phyloP scores from a whole-genome alignment of 768 basidiomycete species.

The Mycena belliarum region DNA sequence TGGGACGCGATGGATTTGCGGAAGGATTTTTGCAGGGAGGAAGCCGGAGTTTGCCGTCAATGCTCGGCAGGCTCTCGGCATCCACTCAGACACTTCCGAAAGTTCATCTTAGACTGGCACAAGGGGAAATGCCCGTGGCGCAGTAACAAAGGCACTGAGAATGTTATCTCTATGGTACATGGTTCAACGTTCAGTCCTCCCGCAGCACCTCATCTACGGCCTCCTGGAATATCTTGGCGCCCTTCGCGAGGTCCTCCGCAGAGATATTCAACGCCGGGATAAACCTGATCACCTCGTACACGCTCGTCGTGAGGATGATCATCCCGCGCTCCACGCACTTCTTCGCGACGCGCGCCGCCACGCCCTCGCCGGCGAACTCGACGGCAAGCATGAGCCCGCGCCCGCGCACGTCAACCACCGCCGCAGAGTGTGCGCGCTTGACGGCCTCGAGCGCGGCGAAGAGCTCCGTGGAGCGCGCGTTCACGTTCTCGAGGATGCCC shows the following conservation, averaged over 20 bases:
- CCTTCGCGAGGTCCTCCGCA: slow-evolving; percentile 71
- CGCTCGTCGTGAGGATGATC: slow-evolving; percentile 85
- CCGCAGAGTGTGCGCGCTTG: slow-evolving; percentile 50
- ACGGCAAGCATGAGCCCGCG: slow-evolving; percentile 87
- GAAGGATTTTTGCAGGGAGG: not conserved
- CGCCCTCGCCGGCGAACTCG: slow-evolving; percentile 51
- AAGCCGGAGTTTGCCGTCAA: not conserved
- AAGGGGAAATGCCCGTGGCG: too few relatives aligned
- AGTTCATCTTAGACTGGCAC: too few relatives aligned
- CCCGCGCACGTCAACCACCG: slow-evolving; percentile 87
- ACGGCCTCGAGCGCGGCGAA: slow-evolving; percentile 61
- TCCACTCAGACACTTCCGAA: too few relatives aligned
- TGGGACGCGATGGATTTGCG: not conserved
- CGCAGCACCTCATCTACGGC: slow-evolving; percentile 69
- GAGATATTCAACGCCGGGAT: slow-evolving; percentile 89
- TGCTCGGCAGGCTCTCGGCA: too few relatives aligned
- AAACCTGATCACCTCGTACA: slow-evolving; percentile 88
- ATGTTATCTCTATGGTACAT: too few relatives aligned
- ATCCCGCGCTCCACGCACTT: slow-evolving; percentile 86
- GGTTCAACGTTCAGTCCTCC: too few relatives aligned
- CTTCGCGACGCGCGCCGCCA: slow-evolving; percentile 55
- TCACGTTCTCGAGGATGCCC: slow-evolving; percentile 80
- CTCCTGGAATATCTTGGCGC: slow-evolving; percentile 63
- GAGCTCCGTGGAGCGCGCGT: slow-evolving; percentile 70
- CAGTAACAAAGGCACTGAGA: too few relatives aligned